phyloP scores from a whole-genome alignment of 345 rosid species.

The Xanthoceras sorbifolium region DNA sequence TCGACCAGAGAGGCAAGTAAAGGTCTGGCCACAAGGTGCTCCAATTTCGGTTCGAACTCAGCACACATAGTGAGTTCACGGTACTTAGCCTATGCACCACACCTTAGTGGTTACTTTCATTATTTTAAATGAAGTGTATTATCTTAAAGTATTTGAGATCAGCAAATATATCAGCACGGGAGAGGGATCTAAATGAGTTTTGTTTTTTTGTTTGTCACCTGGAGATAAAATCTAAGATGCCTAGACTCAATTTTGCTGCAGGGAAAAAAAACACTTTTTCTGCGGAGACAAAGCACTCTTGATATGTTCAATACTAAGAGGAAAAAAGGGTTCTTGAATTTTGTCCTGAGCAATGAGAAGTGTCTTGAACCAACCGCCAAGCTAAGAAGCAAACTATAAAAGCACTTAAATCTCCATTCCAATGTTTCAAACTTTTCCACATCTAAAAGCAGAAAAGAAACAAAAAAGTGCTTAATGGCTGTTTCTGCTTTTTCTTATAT shows the following conservation, averaged over 20 bases:
- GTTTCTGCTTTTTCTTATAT: constrained; percentile 27
- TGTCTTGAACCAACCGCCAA: neutral
- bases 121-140: no score
- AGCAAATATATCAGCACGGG: no score
- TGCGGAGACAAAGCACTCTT: constrained; percentile 7
- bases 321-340: constrained; percentile 21
- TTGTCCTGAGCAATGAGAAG: neutral
- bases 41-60: no score
- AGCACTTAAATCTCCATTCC: constrained; percentile 23
- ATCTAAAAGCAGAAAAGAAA: neutral
- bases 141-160: no score
- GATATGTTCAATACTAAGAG: constrained; percentile 17
- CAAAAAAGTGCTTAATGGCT: constrained; percentile 12
- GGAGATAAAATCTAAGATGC: neutral
- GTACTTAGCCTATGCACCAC: no score
- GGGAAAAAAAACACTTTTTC: neutral
- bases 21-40: no score
- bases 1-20: no score
- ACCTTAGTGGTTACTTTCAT: no score
- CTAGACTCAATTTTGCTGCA: neutral
- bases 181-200: no score
- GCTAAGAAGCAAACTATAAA: constrained; percentile 27
- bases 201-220: no score
- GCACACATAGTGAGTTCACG: no score
- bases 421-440: constrained; percentile 33